A percentile compares a stretch with the other conserved stretches of the same genome.
These are phyloP conservation scores for Epicoccum nigrum DNA, from an alignment of 2,329 filamentous ascomycete genomes.

Conservation along the genomic window DNA sequence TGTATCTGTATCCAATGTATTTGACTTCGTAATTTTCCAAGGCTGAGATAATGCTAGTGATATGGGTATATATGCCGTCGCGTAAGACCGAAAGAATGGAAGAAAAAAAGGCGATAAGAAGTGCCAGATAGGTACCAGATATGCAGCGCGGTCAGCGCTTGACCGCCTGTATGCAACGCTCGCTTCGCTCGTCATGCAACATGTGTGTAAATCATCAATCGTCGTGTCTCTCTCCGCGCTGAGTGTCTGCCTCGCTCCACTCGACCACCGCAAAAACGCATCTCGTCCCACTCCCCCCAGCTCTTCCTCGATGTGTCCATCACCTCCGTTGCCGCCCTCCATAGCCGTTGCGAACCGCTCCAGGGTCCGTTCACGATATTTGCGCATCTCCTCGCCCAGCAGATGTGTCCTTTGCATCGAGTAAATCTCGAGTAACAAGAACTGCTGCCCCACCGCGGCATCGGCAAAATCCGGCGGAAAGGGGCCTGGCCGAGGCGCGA, in stretches of 20 bases:
- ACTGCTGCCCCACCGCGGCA: constrained; percentile 2
- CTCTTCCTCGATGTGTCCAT: neutral
- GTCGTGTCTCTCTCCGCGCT: neutral
- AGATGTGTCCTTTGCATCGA: constrained; percentile 10
- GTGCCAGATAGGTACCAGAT: neutral
- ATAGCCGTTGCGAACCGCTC: neutral
- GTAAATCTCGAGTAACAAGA: constrained; percentile 14
- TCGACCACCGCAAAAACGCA: neutral
- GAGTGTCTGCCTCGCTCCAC: neutral
- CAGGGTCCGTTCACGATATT: neutral
- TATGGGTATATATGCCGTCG: constrained; percentile 45
- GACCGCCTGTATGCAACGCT: constrained; percentile 2
- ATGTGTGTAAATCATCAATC: neutral
- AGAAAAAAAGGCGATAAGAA: neutral
- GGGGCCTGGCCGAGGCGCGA: neutral
- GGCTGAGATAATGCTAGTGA: no score
- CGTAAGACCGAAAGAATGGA: neutral
- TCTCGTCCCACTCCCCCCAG: neutral
- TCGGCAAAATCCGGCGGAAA: constrained; percentile 9
- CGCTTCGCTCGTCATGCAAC: neutral
- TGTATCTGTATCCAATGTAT: neutral
- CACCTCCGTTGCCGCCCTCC: no score
- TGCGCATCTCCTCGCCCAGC: constrained; percentile 9
- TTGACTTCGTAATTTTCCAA: neutral
- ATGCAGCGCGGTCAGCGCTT: constrained; percentile 12